Percentiles rank a stretch among this genome's conserved stretches.
Conservation (phyloP, 495 filamentous ascomycete genomes). For the Geopyxis carbonaria region DNA sequence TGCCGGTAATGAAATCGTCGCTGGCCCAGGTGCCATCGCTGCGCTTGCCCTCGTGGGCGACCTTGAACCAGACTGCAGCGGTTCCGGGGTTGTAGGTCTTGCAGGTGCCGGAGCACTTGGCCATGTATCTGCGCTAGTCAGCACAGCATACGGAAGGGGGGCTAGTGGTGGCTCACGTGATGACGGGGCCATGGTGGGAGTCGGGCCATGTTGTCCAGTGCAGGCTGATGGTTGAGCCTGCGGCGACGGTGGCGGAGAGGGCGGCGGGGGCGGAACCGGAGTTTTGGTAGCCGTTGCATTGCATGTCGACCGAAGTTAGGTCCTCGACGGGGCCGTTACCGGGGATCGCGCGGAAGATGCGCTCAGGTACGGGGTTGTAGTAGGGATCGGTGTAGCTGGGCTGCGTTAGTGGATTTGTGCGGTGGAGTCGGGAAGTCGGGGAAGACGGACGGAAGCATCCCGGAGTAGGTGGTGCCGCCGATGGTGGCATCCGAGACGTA, state of each 20-base stretch:
- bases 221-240: slow-evolving; percentile 40
- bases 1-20: slow-evolving; percentile 40
- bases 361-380: slow-evolving; percentile 27
- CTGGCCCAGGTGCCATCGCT: slow-evolving; percentile 38
- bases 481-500: slow-evolving; percentile 38
- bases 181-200: slow-evolving; percentile 9
- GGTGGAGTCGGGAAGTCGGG: slow-evolving; percentile 18
- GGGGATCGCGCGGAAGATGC: slow-evolving; percentile 33
- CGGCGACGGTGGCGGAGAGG: slow-evolving; percentile 35
- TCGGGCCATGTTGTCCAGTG: slow-evolving; percentile 37
- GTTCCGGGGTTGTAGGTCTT: slow-evolving; percentile 35
- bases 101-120: slow-evolving; percentile 48
- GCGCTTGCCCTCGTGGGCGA: slow-evolving; percentile 36
- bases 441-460: slow-evolving; percentile 20
- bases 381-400: slow-evolving; percentile 34
- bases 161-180: slow-evolving; percentile 11
- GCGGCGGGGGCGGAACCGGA: slow-evolving; percentile 35
- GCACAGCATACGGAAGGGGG: slow-evolving; percentile 39
- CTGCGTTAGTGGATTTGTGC: slow-evolving; percentile 16
- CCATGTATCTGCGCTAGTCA: slow-evolving; percentile 49
- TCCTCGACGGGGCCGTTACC: slow-evolving; percentile 37
- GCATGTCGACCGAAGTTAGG: slow-evolving; percentile 30
- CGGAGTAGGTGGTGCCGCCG: slow-evolving; percentile 27
- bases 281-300: slow-evolving; percentile 32
- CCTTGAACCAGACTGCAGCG: slow-evolving; percentile 45